Base-by-base conservation (phyloP, 2,329 filamentous ascomycete species). In the Talaromyces marneffei region DNA sequence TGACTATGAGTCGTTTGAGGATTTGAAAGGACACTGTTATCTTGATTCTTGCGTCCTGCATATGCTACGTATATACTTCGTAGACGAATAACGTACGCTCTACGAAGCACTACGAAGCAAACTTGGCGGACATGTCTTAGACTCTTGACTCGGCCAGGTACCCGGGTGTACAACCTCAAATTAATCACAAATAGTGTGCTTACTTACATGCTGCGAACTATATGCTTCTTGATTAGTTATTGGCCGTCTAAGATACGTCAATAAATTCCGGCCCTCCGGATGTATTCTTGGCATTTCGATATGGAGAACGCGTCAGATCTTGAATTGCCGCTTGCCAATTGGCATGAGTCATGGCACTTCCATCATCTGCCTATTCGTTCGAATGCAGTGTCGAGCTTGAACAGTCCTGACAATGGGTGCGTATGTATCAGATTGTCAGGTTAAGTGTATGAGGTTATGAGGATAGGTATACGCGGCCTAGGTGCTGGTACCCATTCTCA, bases 401-500 rank as follows among this genome's bases (percentile, higher is more conserved):
- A 52, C 12, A 20, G 25, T 18, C n/a, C 29, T 20, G 48, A 16
- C 48, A 20, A 29, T 31, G 9, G n/a, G 25, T 48, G 44, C 12
- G n/a, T 33, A 52, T 52, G 48, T 33, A 33, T 35, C 48, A 52
- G n/a, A 52, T 33, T 52, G 29, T 33, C 27, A 23, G 29, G 20
- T 14, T 20, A 12, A 20, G 33, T 55, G 33, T 55, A 52, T 54
- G 31, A 29, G 33, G 35, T 20, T 35, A 27, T 37, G 52, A 20
- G 52, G 12, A 37, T 25, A 39, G 52, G 55, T 37, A 53, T 52
- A 58, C 60, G 60, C 60, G 60, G 60, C 60, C 60, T 29, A 31
- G n/a, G 16, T 37, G 48, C 42, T 14, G 29, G 20, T 23, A 5
- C 16, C 27, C 37, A 1, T 29, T 16, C 37, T 62, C 39, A 62